Base-by-base conservation (phyloP, 371 early-diverging fungal species). In the Haplosporangium sp. region DNA sequence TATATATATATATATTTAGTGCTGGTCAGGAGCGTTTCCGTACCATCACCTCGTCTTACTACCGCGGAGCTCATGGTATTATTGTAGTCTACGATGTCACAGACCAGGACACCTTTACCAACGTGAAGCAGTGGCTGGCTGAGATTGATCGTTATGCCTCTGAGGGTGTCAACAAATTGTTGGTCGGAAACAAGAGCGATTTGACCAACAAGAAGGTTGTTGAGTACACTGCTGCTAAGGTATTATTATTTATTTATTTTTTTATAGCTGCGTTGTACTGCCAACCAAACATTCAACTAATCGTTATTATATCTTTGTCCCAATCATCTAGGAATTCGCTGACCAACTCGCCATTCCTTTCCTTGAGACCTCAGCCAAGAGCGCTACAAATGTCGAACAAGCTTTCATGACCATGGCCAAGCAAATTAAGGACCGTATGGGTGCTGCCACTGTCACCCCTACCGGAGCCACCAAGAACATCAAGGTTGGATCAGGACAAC, bases 11-110 rank as follows among this genome's bases (percentile, higher is more conserved):
- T 27, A 27, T 27, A 44, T 17, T 42, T 86, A 99, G 99, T n/a
- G 99, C 99, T 47, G 99, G 99, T 38, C 99, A 99, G 90, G 99
- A 99, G 85, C 93, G 99, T 72, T 99, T 99, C 93, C 92, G 99
- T 69, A 98, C 99, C 19, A 98, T 99, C 70, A 98, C 99, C 45
- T 96, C 97, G 0, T 97, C 98, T 45, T 99, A 99, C 90, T 99
- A 99, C 88, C 90, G 99, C 67, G 98, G 98, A 42, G 99, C 99
- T 40, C 96, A 99, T 87, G 99, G 99, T 50, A 98, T 99, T 68
- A 91, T 99, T 77, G 93, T 99, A 48, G 98, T 98, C 35, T 99
- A 99, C 87, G 99, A 99, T 86, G 96, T 99, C 50, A 97, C 98
- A 5, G 98, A 99, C 86, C 91, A 92, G 79, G 94, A 98, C 61